Base-by-base conservation (phyloP, 2,329 filamentous ascomycete genomes). In the Ascochyta clinopodiicola region DNA sequence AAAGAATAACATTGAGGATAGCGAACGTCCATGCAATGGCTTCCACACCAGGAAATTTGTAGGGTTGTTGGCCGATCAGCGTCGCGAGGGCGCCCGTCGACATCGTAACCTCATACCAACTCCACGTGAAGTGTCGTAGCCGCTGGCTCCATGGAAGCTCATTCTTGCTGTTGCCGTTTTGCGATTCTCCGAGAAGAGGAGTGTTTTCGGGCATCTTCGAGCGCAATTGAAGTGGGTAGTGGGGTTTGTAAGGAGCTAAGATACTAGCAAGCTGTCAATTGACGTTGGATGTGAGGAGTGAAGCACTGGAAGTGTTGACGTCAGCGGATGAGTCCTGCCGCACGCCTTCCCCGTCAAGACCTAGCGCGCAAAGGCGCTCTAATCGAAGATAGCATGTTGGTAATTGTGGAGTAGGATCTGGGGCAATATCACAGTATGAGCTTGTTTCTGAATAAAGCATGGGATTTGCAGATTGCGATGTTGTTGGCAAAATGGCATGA, bases 41-140 rank as follows among this genome's bases (percentile, higher is more conserved):
- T 4, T 76, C 72, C 1, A 91, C 77, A 0, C 88, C 88, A 0
- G 77, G 69, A 71, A 92, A 92, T 66, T 88, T 84, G 10, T 63
- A 61, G 82, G 19, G 61, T 31, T 69, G 88, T 87, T 60, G 80
- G 76, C 56, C 85, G 82, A 19, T 82, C 78, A 56, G 90, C 77
- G 19, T 88, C 68, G 1, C 88, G 81, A 92, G 74, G 0, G 88
- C 89, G 34, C 89, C 89, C 0, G 88, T 90, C 38, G 86, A 88
- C 89, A 92, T 92, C 1, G 87, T 87, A 37, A 87, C 79, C 2
- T 88, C 89, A 73, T 87, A 93, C 88, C 88, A 91, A 1, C 17
- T 86, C 86, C 87, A 69, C 12, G 64, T 65, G 19, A 69, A 66
- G 35, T 69, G 64, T 22, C 66, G 59, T 2, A 69, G 43, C 1